These are phyloP conservation scores for Fragilaria radians DNA, from an alignment of 108 stramenopile genomes.

Conservation along the genomic window DNA sequence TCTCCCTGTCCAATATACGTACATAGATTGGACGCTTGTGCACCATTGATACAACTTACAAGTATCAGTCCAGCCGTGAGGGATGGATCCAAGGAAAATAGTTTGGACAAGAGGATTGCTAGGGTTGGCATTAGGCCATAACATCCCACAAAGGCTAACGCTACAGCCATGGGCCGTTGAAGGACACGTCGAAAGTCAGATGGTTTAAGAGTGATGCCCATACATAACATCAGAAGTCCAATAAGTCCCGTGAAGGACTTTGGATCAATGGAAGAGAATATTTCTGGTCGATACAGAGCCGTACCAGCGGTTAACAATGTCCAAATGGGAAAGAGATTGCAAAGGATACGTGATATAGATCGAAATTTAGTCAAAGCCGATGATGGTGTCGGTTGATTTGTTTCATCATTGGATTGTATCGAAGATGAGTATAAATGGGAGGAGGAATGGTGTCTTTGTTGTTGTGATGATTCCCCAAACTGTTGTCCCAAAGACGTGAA, in stretches of 20 bases:
- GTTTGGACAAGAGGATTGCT: slow-evolving; percentile 76
- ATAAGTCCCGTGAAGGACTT: slow-evolving; percentile 92
- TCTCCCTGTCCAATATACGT: slow-evolving; percentile 97
- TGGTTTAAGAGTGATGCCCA: slow-evolving; percentile 97
- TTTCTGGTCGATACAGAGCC: slow-evolving; percentile 77
- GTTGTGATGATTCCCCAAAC: too few species aligned
- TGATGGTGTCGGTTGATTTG: too few species aligned
- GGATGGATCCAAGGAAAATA: slow-evolving; percentile 76
- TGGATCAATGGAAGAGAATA: slow-evolving; percentile 96
- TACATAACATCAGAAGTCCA: slow-evolving; percentile 94
- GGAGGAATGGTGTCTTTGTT: too few species aligned
- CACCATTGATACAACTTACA: slow-evolving; percentile 95
- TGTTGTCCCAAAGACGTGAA: too few species aligned
- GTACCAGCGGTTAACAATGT: slow-evolving; percentile 82
- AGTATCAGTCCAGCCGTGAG: slow-evolving; percentile 94
- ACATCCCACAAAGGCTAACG: slow-evolving; percentile 92
- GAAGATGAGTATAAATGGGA: too few species aligned
- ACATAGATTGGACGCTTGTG: slow-evolving; percentile 95
- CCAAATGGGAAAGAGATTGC: slow-evolving; percentile 92
- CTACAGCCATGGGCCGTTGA: slow-evolving; percentile 76
- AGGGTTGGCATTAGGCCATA: slow-evolving; percentile 93
- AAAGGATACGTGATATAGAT: too few species aligned
- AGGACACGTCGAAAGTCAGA: slow-evolving; percentile 87
- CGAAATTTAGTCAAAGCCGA: too few species aligned
- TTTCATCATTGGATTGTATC: too few species aligned